These are phyloP conservation scores for Sugiyamaella boreocaroliniensis DNA, from an alignment of 805 yeast species.

Conservation along the genomic window DNA sequence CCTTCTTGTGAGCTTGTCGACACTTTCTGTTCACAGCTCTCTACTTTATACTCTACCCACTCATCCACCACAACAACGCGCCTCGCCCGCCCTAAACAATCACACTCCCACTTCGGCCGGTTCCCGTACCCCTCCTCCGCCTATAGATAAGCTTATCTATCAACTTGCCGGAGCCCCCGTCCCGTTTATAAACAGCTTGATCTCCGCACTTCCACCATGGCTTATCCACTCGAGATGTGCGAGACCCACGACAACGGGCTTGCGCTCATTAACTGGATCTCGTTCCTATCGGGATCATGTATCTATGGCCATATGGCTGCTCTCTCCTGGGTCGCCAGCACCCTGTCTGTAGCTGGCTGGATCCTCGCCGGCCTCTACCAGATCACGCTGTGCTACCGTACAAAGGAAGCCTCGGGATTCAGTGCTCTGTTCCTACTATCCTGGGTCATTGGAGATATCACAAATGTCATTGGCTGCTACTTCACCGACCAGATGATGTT, in stretches of 20 bases:
- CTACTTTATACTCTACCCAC: not conserved
- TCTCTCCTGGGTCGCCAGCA: conserved; percentile 19
- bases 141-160: not conserved
- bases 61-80: too few relatives aligned
- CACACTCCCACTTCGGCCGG: too few relatives aligned
- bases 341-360: conserved; percentile 26
- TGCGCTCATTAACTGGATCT: conserved; percentile 8
- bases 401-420: conserved; percentile 27
- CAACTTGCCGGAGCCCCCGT: too few relatives aligned
- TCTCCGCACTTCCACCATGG: not conserved
- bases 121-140: too few relatives aligned
- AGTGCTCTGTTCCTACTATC: conserved; percentile 23
- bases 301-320: conserved; percentile 11
- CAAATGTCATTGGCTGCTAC: conserved; percentile 28
- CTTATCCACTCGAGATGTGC: not conserved
- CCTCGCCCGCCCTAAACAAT: too few relatives aligned
- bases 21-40: not conserved
- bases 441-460: conserved; percentile 29
- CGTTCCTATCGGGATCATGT: conserved; percentile 9
- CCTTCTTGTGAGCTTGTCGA: too few relatives aligned
- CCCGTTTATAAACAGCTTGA: not conserved
- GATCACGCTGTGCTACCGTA: conserved; percentile 22
- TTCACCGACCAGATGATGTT: conserved; percentile 28
- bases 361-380: conserved; percentile 28
- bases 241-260: conserved; percentile 6